Conservation (phyloP, 768 basidiomycete genomes). For the Russula emetica region DNA sequence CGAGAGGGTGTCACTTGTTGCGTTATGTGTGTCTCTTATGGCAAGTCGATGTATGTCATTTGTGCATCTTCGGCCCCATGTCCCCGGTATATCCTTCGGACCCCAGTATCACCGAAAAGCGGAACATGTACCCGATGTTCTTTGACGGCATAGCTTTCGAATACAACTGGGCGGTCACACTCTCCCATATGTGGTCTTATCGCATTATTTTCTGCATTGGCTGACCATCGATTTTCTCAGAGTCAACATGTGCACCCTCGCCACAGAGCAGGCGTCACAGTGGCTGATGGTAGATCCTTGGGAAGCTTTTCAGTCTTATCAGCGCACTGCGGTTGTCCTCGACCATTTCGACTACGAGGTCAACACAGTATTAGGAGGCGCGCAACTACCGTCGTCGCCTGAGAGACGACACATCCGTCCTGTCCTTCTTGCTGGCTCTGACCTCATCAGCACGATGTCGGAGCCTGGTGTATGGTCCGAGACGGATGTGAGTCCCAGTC, state of each 20-base stretch:
- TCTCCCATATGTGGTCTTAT: not conserved
- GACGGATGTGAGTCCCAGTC: constrained; percentile 66
- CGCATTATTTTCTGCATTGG: not conserved
- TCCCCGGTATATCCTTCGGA: constrained; percentile 5
- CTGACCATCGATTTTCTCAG: constrained; percentile 37
- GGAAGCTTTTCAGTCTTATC: constrained; percentile 95
- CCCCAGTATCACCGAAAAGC: constrained; percentile 1
- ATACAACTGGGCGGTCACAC: not conserved
- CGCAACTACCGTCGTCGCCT: constrained; percentile 65
- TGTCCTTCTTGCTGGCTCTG: constrained; percentile 96
- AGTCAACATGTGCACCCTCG: constrained; percentile 83
- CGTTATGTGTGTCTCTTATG: not conserved
- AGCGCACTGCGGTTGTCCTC: constrained; percentile 93
- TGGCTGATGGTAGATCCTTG: constrained; percentile 99
- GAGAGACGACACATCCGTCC: constrained; percentile 73
- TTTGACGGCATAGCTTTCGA: not conserved
- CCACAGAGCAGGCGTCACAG: constrained; percentile 81
- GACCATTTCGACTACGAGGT: constrained; percentile 97
- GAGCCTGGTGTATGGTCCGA: constrained; percentile 98
- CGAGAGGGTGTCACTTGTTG: not conserved
- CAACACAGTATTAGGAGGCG: constrained; percentile 79
- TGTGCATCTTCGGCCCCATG: not conserved
- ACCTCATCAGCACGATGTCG: constrained; percentile 96
- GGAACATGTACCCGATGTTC: not conserved
- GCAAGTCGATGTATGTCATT: not conserved